Percentiles rank a stretch among this genome's conserved stretches.
phyloP scores from a whole-genome alignment of 108 stramenopile genomes.

The Conticribra weissflogii region DNA sequence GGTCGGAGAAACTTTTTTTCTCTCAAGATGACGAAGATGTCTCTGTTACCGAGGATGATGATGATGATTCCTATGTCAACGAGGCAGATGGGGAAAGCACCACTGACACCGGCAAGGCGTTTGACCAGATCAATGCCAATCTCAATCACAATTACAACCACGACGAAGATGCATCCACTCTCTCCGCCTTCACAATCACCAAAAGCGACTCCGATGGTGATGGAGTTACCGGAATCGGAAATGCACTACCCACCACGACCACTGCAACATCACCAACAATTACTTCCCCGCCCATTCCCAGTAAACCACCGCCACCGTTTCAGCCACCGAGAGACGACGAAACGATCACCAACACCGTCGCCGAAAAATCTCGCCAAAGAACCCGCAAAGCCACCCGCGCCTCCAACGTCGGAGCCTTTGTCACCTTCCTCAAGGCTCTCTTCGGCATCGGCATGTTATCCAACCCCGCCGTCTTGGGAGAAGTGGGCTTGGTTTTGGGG shows the following conservation, averaged over 20 bases:
- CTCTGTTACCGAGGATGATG: neutral
- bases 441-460: slow-evolving; percentile 53
- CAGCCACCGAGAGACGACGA: slow-evolving; percentile 19
- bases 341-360: slow-evolving; percentile 37
- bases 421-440: slow-evolving; percentile 50
- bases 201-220: too few relatives aligned
- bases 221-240: neutral
- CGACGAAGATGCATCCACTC: neutral
- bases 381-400: slow-evolving; percentile 32
- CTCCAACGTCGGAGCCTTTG: slow-evolving; percentile 49
- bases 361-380: slow-evolving; percentile 26
- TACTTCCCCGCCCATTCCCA: neutral
- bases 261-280: neutral
- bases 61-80: neutral
- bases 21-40: slow-evolving; percentile 14
- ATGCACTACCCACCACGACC: neutral
- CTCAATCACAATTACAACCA: neutral
- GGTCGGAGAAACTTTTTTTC: slow-evolving; percentile 23
- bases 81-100: too few relatives aligned
- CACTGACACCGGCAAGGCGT: too few relatives aligned
- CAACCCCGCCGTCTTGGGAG: slow-evolving; percentile 49
- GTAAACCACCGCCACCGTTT: neutral
- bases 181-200: too few relatives aligned
- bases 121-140: slow-evolving; percentile 6
- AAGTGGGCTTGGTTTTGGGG: slow-evolving; percentile 49